phyloP scores from a whole-genome alignment of 441 rosid species.

The Pelargonium fulgidum region DNA sequence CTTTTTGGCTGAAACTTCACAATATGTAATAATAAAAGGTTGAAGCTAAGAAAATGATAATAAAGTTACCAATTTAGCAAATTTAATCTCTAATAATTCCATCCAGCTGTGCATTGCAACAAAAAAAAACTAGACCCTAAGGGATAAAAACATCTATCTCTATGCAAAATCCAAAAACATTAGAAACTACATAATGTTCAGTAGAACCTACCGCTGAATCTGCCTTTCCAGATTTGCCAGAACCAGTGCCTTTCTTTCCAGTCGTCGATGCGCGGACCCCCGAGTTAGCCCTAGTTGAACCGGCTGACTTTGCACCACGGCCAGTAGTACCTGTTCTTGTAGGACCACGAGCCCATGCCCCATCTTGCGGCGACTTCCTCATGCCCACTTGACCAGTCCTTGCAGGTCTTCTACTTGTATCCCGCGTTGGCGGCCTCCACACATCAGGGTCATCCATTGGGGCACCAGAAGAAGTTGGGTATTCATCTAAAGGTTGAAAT shows the following conservation, averaged over 20 bases:
- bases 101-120: too few relatives aligned
- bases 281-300: constrained; percentile 47
- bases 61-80: too few relatives aligned
- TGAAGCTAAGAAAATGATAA: too few relatives aligned
- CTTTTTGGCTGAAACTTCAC: too few relatives aligned
- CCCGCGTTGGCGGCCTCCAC: constrained; percentile 96
- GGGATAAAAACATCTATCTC: too few relatives aligned
- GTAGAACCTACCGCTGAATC: constrained; percentile 53
- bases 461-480: constrained; percentile 77
- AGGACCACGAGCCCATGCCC: constrained; percentile 77
- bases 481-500: constrained; percentile 93
- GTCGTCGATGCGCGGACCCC: constrained; percentile 59
- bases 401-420: constrained; percentile 61
- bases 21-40: too few relatives aligned
- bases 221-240: constrained; percentile 65
- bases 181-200: background rate
- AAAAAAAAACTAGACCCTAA: too few relatives aligned
- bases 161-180: background rate
- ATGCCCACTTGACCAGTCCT: constrained; percentile 72
- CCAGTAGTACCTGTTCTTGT: constrained; percentile 53
- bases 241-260: constrained; percentile 68
- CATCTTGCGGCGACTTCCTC: constrained; percentile 92
- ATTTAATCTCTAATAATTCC: too few relatives aligned
- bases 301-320: constrained; percentile 65
- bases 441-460: constrained; percentile 97